Evolutionary conservation across 148 eudicot genomes (phyloP), one percentile per base, ranked within the genome.

Genomic region (Gaultheria prostrata): DNA sequence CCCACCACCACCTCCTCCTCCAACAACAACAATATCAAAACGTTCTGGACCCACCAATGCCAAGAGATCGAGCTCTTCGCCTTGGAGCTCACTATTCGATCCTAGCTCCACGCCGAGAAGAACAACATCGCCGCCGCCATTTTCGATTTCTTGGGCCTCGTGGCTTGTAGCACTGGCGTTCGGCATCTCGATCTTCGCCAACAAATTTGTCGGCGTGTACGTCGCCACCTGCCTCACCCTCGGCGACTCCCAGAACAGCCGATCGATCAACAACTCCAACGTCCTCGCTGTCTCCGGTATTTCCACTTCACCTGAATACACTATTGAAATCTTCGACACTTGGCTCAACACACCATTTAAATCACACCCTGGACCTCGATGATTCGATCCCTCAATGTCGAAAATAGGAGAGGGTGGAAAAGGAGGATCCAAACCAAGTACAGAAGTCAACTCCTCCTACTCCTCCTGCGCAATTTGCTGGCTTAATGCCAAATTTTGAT

Each of bases 121-220:
- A n/a, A n/a, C n/a, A n/a, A n/a, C n/a, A n/a, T n/a, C n/a, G n/a
- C n/a, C n/a, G n/a, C n/a, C n/a, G n/a, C n/a, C n/a, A n/a, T n/a
- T n/a, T n/a, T n/a, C n/a, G n/a, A n/a, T n/a, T n/a, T n/a, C n/a
- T n/a, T n/a, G 18, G 98, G 98, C 57, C 90, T 94, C 18, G 91
- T 93, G 79, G 90, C 93, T 20, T 94, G 97, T 48, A 97, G 98
- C 13, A 92, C 98, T 30, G 98, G 98, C 48, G 88, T 83, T n/a
- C 59, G 98, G 98, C 74, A 97, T 93, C 80, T 86, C 88, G 15
- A 93, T 95, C 83, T 95, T 95, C 88, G 97, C 98, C 82, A 95
- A 95, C 87, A 95, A 95, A 46, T 83, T 84, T 86, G 93, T 95
- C 63, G 92, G 91, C 24, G 90, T 93, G 63, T 95, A 93, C 88